phyloP scores from a whole-genome alignment of 1,284 basidiomycete genomes.

The Naganishia cerealis region DNA sequence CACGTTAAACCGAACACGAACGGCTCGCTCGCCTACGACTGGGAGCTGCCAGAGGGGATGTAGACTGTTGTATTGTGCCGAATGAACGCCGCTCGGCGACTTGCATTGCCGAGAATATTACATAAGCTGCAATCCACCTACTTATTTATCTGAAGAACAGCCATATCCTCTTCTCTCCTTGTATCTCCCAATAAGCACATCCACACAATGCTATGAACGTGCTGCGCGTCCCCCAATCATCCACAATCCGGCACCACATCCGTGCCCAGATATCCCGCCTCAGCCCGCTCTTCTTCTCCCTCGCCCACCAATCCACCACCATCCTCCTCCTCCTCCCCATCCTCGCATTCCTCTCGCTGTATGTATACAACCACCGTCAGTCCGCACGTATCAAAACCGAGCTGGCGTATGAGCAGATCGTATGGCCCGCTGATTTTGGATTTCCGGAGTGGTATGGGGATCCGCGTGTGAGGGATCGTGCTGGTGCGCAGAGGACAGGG shows the following conservation, averaged over 20 bases:
- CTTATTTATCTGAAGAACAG: no score
- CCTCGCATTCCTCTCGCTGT: slow-evolving; percentile 13
- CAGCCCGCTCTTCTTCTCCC: not conserved
- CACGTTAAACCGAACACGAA: slow-evolving; percentile 29
- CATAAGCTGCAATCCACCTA: no score
- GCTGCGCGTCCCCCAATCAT: not conserved
- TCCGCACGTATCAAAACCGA: slow-evolving; percentile 6
- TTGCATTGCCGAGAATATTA: no score
- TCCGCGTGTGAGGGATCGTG: not conserved
- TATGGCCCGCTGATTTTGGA: slow-evolving; percentile 20
- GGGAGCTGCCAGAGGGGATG: slow-evolving; percentile 26
- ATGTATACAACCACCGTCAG: slow-evolving; percentile 1
- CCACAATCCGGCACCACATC: slow-evolving; percentile 22
- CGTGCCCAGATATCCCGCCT: not conserved
- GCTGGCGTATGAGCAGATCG: slow-evolving; percentile 7
- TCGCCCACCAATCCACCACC: slow-evolving; percentile 6
- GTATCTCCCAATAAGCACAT: not conserved
- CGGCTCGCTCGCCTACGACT: slow-evolving; percentile 29
- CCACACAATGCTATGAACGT: slow-evolving; percentile 13
- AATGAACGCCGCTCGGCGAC: no score
- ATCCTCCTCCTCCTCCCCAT: slow-evolving; percentile 7
- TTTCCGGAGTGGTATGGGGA: slow-evolving; percentile 18
- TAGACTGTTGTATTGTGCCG: not conserved
- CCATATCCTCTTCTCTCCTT: not conserved
- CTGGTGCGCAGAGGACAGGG: no score